Conservation (phyloP, 805 yeast species). For the Middelhovenomyces tepae region DNA sequence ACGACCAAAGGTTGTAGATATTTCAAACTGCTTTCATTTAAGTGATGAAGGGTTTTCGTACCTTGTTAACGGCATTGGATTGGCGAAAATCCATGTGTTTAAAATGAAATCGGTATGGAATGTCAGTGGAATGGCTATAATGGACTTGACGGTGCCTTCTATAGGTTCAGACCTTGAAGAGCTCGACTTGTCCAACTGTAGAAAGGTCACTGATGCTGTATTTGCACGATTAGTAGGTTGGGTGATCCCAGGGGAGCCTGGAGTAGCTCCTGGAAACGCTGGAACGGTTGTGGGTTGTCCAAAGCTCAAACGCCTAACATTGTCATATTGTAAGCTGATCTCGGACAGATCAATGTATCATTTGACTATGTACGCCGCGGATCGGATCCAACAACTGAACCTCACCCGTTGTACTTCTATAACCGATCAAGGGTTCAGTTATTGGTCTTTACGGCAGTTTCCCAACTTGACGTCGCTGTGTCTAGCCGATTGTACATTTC, state of each 20-base stretch:
- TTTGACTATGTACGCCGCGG: conserved; percentile 49
- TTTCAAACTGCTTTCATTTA: conserved; percentile 68
- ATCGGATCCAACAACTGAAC: conserved; percentile 46
- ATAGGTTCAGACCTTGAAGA: conserved; percentile 52
- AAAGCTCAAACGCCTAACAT: conserved; percentile 41
- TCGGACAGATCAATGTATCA: conserved; percentile 62
- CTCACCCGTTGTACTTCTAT: conserved; percentile 70
- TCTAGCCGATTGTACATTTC: conserved; percentile 64
- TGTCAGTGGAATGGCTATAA: conserved; percentile 69
- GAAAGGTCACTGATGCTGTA: conserved; percentile 65
- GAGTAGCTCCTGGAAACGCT: conserved; percentile 2
- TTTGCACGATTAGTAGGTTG: conserved; percentile 61
- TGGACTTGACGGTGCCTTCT: conserved; percentile 62
- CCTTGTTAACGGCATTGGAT: conserved; percentile 62
- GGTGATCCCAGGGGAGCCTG: conserved; percentile 20
- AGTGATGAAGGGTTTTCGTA: conserved; percentile 69
- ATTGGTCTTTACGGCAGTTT: conserved; percentile 53
- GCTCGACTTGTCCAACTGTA: conserved; percentile 61
- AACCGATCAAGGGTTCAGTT: conserved; percentile 63
- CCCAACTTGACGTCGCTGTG: conserved; percentile 44
- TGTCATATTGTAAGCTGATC: conserved; percentile 70
- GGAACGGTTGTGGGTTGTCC: conserved; percentile 45
- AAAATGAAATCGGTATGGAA: conserved; percentile 70
- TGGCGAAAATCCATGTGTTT: conserved; percentile 48
- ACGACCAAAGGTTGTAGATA: conserved; percentile 50